Percentiles rank a stretch among this genome's conserved stretches.
Conservation (phyloP, 1,284 basidiomycete species). For the Trichosporon coremiiforme region DNA sequence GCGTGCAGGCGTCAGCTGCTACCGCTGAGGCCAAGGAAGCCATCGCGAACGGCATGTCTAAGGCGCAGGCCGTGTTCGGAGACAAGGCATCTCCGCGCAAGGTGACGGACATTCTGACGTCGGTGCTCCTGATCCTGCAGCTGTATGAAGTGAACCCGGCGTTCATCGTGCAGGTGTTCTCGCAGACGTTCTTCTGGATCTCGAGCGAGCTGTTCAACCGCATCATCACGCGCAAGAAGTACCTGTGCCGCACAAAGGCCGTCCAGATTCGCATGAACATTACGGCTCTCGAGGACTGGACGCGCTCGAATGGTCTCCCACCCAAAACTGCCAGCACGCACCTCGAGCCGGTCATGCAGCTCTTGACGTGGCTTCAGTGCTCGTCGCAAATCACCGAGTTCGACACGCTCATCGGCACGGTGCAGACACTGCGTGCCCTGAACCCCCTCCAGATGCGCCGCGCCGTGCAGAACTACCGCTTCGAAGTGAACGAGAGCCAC, state of each 20-base stretch:
- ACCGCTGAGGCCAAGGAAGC: slow-evolving; percentile 32
- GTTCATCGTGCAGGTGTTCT: slow-evolving; percentile 86
- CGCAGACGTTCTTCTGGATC: slow-evolving; percentile 67
- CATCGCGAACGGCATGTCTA: slow-evolving; percentile 30
- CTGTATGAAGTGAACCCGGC: slow-evolving; percentile 90
- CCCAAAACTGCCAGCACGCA: slow-evolving; percentile 72
- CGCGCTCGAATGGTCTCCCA: slow-evolving; percentile 70
- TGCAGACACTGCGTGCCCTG: slow-evolving; percentile 80
- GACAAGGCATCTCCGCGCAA: slow-evolving; percentile 60
- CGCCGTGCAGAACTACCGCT: slow-evolving; percentile 90
- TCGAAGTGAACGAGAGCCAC: slow-evolving; percentile 84
- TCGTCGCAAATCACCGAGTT: slow-evolving; percentile 80
- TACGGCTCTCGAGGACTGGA: slow-evolving; percentile 87
- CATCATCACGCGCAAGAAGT: slow-evolving; percentile 85
- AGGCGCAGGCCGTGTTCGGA: slow-evolving; percentile 32
- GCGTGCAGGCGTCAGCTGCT: slow-evolving; percentile 24
- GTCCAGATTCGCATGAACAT: slow-evolving; percentile 89
- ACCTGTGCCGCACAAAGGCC: slow-evolving; percentile 86
- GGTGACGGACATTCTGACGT: slow-evolving; percentile 79
- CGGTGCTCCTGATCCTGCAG: slow-evolving; percentile 80
- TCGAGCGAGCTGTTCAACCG: slow-evolving; percentile 90
- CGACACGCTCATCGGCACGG: slow-evolving; percentile 80
- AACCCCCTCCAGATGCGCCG: slow-evolving; percentile 95
- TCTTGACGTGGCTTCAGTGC: slow-evolving; percentile 70
- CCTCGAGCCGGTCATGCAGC: slow-evolving; percentile 79